phyloP scores from a whole-genome alignment of 495 filamentous ascomycete genomes.

The Cryomyces antarcticus region DNA sequence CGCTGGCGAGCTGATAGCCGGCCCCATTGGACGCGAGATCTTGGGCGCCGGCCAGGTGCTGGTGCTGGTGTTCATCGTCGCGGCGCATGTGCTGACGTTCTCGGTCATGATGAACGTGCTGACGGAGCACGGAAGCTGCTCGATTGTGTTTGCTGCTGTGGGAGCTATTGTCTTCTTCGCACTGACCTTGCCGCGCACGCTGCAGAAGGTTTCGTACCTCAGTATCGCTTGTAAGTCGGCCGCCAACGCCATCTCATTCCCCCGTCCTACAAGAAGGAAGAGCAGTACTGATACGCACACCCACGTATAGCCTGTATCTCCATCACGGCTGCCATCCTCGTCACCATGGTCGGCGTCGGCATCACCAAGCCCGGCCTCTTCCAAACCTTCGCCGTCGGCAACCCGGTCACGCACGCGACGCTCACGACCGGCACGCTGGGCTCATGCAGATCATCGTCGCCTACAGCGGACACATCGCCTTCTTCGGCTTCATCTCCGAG shows the following conservation, averaged over 20 bases:
- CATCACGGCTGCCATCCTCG: conserved; percentile 41
- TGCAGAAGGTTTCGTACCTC: conserved; percentile 35
- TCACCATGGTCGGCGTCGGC: conserved; percentile 38
- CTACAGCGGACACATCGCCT: conserved; percentile 11
- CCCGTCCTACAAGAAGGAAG: no score
- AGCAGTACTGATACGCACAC: conserved; percentile 16
- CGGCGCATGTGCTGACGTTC: conserved; percentile 54
- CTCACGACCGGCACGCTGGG: no score
- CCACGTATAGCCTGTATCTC: conserved; percentile 30
- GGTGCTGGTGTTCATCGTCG: conserved; percentile 60
- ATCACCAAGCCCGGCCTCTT: conserved; percentile 5
- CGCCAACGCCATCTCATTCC: conserved; percentile 5
- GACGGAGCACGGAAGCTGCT: conserved; percentile 41
- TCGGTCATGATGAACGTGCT: conserved; percentile 49
- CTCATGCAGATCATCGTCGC: background rate
- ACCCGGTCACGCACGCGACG: conserved; percentile 2
- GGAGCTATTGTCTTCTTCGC: conserved; percentile 41
- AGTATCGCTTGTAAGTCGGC: conserved; percentile 33
- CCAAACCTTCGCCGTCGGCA: conserved; percentile 18
- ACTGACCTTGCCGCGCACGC: conserved; percentile 42
- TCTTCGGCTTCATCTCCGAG: conserved; percentile 10
- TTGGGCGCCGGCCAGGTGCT: conserved; percentile 8
- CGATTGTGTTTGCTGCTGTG: conserved; percentile 43
- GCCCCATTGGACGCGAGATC: conserved; percentile 6
- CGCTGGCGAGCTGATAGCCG: conserved; percentile 28